Conservation (phyloP, 768 basidiomycete genomes). For the Sarcomyxa edulis region DNA sequence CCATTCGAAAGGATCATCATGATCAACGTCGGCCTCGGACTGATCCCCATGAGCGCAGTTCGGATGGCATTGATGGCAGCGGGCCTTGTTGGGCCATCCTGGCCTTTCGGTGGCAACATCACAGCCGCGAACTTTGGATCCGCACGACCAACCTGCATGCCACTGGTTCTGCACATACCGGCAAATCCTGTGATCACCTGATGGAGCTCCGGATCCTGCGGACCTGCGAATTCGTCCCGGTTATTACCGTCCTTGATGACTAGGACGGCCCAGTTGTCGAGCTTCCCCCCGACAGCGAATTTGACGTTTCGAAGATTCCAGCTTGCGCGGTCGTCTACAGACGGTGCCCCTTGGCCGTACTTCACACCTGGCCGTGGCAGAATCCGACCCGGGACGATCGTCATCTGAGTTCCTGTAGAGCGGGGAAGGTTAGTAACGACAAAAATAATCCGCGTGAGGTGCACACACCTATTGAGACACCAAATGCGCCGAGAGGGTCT, state of each 20-base stretch:
- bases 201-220: constrained; percentile 49
- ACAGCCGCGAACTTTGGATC: constrained; percentile 34
- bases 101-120: constrained; percentile 44
- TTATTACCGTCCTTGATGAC: constrained; percentile 54
- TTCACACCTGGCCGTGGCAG: constrained; percentile 55
- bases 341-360: constrained; percentile 45
- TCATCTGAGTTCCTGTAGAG: constrained; percentile 59
- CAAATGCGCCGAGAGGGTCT: constrained; percentile 49
- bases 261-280: constrained; percentile 66
- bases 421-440: too few species aligned
- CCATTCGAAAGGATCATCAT: constrained; percentile 62
- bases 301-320: constrained; percentile 73
- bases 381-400: constrained; percentile 64
- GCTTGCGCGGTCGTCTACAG: constrained; percentile 58
- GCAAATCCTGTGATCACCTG: constrained; percentile 46
- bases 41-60: constrained; percentile 30
- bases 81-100: constrained; percentile 49
- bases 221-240: constrained; percentile 54
- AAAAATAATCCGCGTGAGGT: too few species aligned
- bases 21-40: constrained; percentile 48
- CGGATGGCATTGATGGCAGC: constrained; percentile 44
- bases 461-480: constrained; percentile 53
- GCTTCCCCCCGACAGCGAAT: constrained; percentile 50
- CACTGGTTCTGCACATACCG: constrained; percentile 56
- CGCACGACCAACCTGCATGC: constrained; percentile 45